Conservation (phyloP, 768 basidiomycete genomes). For the Strobilomyces echinocephalus region DNA sequence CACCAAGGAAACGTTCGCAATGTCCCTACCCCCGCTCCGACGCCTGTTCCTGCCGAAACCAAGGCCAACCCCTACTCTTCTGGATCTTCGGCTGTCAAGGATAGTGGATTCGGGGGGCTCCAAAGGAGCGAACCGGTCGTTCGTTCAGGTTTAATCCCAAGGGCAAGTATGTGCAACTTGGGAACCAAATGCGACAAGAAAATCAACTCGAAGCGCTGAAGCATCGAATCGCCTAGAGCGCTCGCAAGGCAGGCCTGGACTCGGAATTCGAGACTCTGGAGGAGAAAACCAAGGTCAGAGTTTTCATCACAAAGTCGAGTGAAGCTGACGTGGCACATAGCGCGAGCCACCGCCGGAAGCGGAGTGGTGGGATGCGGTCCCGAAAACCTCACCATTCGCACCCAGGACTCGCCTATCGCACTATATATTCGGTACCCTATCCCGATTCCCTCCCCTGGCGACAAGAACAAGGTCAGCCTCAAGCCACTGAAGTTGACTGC, state of each 20-base stretch:
- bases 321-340: conserved; percentile 34
- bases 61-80: conserved; percentile 77
- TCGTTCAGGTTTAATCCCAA: conserved; percentile 85
- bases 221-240: conserved; percentile 87
- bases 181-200: conserved; percentile 67
- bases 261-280: conserved; percentile 89
- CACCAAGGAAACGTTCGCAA: conserved; percentile 72
- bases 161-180: conserved; percentile 82
- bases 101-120: conserved; percentile 70
- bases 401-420: conserved; percentile 69
- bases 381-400: conserved; percentile 58
- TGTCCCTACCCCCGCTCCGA: conserved; percentile 48
- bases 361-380: conserved; percentile 96
- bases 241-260: conserved; percentile 90
- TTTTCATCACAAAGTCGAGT: background rate
- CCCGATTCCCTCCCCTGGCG: conserved; percentile 85
- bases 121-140: conserved; percentile 64
- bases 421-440: conserved; percentile 96
- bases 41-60: conserved; percentile 37
- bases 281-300: conserved; percentile 76
- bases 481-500: conserved; percentile 91
- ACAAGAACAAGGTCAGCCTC: conserved; percentile 71
- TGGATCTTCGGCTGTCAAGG: conserved; percentile 40
- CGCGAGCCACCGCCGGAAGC: conserved; percentile 81
- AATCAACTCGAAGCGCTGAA: conserved; percentile 86